Evolutionary conservation across 2,329 filamentous ascomycete genomes (phyloP), one percentile per base, ranked within the genome.

Genomic region (Epichloe elymi): DNA sequence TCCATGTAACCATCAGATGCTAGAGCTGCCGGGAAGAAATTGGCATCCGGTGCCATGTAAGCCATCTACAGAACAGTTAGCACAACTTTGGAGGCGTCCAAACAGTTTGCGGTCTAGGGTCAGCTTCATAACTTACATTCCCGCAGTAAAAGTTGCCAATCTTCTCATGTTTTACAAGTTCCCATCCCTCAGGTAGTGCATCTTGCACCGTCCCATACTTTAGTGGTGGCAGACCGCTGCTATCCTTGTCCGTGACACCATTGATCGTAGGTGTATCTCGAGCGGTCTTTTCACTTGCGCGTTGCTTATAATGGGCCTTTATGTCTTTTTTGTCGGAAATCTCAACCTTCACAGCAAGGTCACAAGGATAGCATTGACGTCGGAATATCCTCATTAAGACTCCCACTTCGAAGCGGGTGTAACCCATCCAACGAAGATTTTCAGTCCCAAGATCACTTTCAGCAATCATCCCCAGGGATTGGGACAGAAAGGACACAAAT

Each of bases 81-180:
- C 15, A 45, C 12, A 38, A 11, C 15, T 30, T 2, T 5, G 12
- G 23, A 5, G 17, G 19, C 8, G 5, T 10, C 11, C 20, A 15
- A 30, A 38, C 33, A 26, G 7, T 17, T 17, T 11, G n/a, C 15
- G 15, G 26, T 44, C 15, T 2, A 15, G n/a, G 23, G 5, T 36
- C 19, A 15, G 8, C 30, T 5, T n/a, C n/a, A 36, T 19, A 19
- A 39, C 79, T 70, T 63, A 83, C 82, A 65, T 96, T 98, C 55
- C 93, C 93, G 35, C 84, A 86, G 68, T 94, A 97, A 65, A 98
- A 95, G 61, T 88, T 96, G 45, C 89, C 89, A 51, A 98, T 72
- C 33, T 84, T 87, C 55, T 93, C 81, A 55, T 85, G 78, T 0
- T 85, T 79, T 3, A 85, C 70, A 19, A 85, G 70, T 54, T 85